A percentile compares a stretch with the other conserved stretches of the same genome.
Conservation (phyloP, 441 rosid genomes). For the Euphorbia corollata region DNA sequence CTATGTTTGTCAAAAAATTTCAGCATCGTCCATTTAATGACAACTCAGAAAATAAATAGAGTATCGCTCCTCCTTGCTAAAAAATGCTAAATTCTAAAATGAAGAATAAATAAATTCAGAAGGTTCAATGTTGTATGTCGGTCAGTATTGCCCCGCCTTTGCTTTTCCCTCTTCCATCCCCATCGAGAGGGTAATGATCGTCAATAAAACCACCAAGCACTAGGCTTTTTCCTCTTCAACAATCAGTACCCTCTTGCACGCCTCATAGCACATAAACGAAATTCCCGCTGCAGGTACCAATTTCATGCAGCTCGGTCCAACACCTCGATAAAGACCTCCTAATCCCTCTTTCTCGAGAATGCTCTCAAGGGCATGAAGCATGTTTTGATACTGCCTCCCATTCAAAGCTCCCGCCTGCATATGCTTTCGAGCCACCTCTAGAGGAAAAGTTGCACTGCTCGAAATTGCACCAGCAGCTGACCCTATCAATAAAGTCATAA, state of each 20-base stretch:
- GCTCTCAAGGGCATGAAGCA: constrained; percentile 67
- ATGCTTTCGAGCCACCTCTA: constrained; percentile 91
- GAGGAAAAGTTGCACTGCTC: constrained; percentile 82
- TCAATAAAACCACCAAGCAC: neutral
- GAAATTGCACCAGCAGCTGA: constrained; percentile 85
- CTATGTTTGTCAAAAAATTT: too few species aligned
- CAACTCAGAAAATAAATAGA: neutral
- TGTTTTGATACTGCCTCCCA: constrained; percentile 73
- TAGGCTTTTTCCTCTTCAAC: constrained; percentile 15
- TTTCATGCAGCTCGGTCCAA: constrained; percentile 96
- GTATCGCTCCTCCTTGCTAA: neutral
- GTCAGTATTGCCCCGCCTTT: neutral
- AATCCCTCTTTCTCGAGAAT: constrained; percentile 76
- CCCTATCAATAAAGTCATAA: constrained; percentile 75
- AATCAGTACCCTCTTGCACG: constrained; percentile 68
- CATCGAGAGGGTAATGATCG: neutral
- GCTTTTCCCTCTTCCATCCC: neutral
- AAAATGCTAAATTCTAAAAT: neutral
- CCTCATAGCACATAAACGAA: constrained; percentile 95
- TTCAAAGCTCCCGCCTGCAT: constrained; percentile 90
- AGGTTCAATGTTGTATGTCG: neutral
- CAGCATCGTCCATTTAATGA: too few species aligned
- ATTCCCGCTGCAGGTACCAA: constrained; percentile 95
- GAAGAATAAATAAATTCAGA: neutral
- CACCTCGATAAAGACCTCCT: constrained; percentile 68